A percentile compares a stretch with the other conserved stretches of the same genome.
These are phyloP conservation scores for Leccinum ochraceum DNA, from an alignment of 768 basidiomycete species.

Conservation along the genomic window DNA sequence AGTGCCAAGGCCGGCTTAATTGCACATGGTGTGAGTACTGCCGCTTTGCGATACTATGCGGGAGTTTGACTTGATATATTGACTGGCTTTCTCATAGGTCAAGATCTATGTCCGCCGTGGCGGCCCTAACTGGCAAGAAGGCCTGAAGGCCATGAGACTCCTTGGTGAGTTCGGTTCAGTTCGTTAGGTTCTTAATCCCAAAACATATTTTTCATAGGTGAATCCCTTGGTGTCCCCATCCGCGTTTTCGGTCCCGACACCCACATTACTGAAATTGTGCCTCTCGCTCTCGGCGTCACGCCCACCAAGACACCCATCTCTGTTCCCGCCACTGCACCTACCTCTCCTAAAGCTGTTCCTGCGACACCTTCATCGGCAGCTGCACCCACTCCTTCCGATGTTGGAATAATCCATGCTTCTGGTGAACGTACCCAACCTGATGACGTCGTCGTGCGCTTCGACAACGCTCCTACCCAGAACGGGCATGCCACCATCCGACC, in stretches of 20 bases:
- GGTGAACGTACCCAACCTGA: conserved; percentile 81
- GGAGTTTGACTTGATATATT: neutral
- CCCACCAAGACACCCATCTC: conserved; percentile 36
- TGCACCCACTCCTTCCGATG: conserved; percentile 43
- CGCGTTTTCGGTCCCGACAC: conserved; percentile 97
- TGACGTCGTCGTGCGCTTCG: conserved; percentile 92
- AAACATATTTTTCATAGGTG: conserved; percentile 39
- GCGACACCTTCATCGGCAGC: conserved; percentile 33
- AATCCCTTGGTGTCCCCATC: conserved; percentile 96
- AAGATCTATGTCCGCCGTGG: conserved; percentile 97
- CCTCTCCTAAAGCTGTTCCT: conserved; percentile 35
- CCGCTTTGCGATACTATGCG: neutral
- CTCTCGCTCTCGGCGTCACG: conserved; percentile 87
- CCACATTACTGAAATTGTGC: conserved; percentile 98
- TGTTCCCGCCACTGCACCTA: conserved; percentile 49
- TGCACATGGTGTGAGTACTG: conserved; percentile 33
- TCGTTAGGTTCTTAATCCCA: neutral
- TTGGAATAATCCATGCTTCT: conserved; percentile 75
- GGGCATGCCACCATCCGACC: conserved; percentile 55
- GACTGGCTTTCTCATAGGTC: conserved; percentile 57
- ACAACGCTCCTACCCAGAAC: conserved; percentile 35
- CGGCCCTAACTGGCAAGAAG: conserved; percentile 99
- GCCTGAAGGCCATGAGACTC: conserved; percentile 96
- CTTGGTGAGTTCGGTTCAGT: conserved; percentile 48
- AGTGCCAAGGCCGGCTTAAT: conserved; percentile 88